These are phyloP conservation scores for Aspergillus avenaceus DNA, from an alignment of 495 filamentous ascomycete species.

Conservation along the genomic window DNA sequence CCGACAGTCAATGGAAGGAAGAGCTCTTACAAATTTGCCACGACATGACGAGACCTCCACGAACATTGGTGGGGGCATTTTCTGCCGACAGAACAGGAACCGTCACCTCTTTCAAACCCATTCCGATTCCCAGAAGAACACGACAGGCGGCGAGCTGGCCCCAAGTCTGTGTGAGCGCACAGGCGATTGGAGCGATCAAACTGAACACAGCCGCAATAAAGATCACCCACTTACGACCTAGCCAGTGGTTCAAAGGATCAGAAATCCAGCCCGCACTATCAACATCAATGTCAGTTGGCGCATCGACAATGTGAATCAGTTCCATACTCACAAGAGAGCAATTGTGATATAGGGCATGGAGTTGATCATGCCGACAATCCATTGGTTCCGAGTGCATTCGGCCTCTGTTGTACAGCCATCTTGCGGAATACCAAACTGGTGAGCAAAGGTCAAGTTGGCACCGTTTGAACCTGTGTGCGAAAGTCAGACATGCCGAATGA, in stretches of 20 bases:
- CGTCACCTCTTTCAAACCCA: conserved; percentile 52
- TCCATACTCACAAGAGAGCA: conserved; percentile 31
- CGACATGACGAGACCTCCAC: conserved; percentile 70
- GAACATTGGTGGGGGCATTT: conserved; percentile 65
- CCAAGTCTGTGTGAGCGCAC: conserved; percentile 63
- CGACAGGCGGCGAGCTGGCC: conserved; percentile 57
- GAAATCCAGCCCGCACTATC: conserved; percentile 59
- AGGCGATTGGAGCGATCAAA: conserved; percentile 57
- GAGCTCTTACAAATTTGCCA: conserved; percentile 59
- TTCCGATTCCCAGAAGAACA: conserved; percentile 66
- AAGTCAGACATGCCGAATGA: not conserved
- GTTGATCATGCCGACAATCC: conserved; percentile 46
- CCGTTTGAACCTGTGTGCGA: conserved; percentile 59
- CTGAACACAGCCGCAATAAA: conserved; percentile 64
- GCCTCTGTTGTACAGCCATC: conserved; percentile 34
- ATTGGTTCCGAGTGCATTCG: conserved; percentile 31
- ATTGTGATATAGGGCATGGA: conserved; percentile 38
- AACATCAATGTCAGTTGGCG: conserved; percentile 18
- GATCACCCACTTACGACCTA: conserved; percentile 66
- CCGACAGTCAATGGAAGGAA: too few species aligned
- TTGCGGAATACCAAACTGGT: conserved; percentile 38
- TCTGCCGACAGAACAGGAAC: conserved; percentile 74
- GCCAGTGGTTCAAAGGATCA: conserved; percentile 62
- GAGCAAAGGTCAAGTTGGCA: conserved; percentile 65
- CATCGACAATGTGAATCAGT: too few species aligned